Conservation (phyloP, 2,329 filamentous ascomycete genomes). For the Cladosporium sp. region DNA sequence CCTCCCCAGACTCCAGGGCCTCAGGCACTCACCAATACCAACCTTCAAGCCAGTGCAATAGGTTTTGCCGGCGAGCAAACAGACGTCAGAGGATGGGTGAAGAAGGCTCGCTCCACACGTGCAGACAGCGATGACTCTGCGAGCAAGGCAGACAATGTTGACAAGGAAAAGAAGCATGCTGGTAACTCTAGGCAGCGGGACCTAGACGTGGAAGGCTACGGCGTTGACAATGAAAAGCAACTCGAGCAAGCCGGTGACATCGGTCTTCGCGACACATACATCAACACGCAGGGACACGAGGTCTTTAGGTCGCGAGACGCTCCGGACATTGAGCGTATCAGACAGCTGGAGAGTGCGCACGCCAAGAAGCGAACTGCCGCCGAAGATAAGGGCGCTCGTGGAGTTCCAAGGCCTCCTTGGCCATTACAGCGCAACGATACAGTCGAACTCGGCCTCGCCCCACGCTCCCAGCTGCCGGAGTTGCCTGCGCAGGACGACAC, state of each 20-base stretch:
- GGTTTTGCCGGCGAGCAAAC: slow-evolving; percentile 14
- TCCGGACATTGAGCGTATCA: slow-evolving; percentile 55
- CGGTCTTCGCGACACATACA: slow-evolving; percentile 41
- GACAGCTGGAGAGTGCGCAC: slow-evolving; percentile 2
- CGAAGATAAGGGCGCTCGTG: slow-evolving; percentile 25
- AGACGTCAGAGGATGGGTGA: slow-evolving; percentile 15
- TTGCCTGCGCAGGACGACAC: slow-evolving; percentile 68
- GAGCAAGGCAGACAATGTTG: background rate
- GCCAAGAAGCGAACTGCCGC: slow-evolving; percentile 21
- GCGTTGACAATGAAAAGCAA: slow-evolving; percentile 64
- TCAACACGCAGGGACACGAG: slow-evolving; percentile 58
- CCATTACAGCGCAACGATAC: slow-evolving; percentile 50
- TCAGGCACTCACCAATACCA: slow-evolving; percentile 20
- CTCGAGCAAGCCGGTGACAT: slow-evolving; percentile 29
- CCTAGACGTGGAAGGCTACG: slow-evolving; percentile 72
- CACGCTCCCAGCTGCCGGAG: slow-evolving; percentile 62
- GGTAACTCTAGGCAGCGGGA: slow-evolving; percentile 43
- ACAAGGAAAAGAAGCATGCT: slow-evolving; percentile 8
- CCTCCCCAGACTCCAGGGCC: slow-evolving; percentile 29
- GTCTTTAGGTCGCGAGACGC: slow-evolving; percentile 61
- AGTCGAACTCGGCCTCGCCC: slow-evolving; percentile 60
- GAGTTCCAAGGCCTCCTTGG: slow-evolving; percentile 26
- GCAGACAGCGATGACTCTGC: slow-evolving; percentile 6
- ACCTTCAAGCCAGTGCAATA: slow-evolving; percentile 15
- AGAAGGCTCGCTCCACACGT: slow-evolving; percentile 2